Conservation (phyloP, 352 stramenopile genomes). For the Peronospora farinosa region DNA sequence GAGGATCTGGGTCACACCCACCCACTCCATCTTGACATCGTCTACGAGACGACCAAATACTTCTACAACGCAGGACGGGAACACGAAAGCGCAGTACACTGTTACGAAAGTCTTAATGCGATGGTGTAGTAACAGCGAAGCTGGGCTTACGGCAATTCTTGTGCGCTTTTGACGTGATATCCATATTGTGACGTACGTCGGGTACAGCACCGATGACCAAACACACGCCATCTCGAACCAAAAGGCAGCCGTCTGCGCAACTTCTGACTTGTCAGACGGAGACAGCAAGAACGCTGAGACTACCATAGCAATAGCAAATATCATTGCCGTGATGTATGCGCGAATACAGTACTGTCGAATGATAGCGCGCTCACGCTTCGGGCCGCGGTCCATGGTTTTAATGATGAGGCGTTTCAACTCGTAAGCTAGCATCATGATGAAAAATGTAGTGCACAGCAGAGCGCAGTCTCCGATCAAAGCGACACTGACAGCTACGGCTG, state of each 20-base stretch:
- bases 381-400: conserved; percentile 60
- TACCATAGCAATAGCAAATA: conserved; percentile 38
- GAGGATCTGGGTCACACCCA: conserved; percentile 44
- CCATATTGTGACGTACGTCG: conserved; percentile 39
- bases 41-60: conserved; percentile 25
- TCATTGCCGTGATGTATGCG: conserved; percentile 25
- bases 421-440: conserved; percentile 56
- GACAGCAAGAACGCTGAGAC: conserved; percentile 32
- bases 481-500: conserved; percentile 34
- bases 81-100: conserved; percentile 62
- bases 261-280: conserved; percentile 27
- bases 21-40: conserved; percentile 33
- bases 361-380: conserved; percentile 41
- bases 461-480: conserved; percentile 55
- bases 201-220: conserved; percentile 54
- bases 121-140: conserved; percentile 43
- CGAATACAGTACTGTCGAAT: conserved; percentile 48
- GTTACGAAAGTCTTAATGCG: conserved; percentile 64
- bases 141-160: conserved; percentile 36
- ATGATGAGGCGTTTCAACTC: conserved; percentile 61
- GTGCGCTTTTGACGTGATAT: conserved; percentile 46
- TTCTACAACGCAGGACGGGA: conserved; percentile 53
- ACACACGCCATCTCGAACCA: conserved; percentile 42
- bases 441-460: conserved; percentile 54
- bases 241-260: conserved; percentile 33